These are phyloP conservation scores for Hyphopichia buzzinii DNA, from an alignment of 1,139 yeast genomes.

Conservation along the genomic window DNA sequence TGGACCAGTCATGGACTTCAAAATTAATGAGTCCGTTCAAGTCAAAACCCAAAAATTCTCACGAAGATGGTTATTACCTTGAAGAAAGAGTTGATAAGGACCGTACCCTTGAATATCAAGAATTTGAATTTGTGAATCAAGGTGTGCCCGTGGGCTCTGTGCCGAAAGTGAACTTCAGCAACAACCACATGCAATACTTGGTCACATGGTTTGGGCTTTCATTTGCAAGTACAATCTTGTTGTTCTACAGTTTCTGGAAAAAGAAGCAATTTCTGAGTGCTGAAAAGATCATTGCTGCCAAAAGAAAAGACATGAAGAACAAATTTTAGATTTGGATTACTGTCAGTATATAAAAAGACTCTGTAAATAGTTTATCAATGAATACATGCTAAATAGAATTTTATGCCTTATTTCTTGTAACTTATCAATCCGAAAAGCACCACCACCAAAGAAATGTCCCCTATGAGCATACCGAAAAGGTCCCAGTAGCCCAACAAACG, in stretches of 20 bases:
- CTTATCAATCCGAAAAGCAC: constrained; percentile 42
- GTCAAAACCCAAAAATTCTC: constrained; percentile 5
- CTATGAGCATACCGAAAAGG: constrained; percentile 34
- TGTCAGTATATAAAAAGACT: neutral
- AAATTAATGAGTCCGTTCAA: constrained; percentile 9
- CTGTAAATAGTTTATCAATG: neutral
- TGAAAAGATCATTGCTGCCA: constrained; percentile 41
- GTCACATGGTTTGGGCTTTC: constrained; percentile 94
- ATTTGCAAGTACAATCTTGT: constrained; percentile 63
- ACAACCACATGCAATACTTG: constrained; percentile 88
- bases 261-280: constrained; percentile 33
- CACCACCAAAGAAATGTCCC: constrained; percentile 38
- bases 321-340: constrained; percentile 12
- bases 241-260: constrained; percentile 39
- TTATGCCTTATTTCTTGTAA: constrained; percentile 6
- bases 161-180: constrained; percentile 76
- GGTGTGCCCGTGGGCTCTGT: constrained; percentile 90
- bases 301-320: constrained; percentile 36
- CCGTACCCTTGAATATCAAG: constrained; percentile 39
- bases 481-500: constrained; percentile 38
- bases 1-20: constrained; percentile 4
- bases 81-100: constrained; percentile 22
- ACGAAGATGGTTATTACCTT: constrained; percentile 17
- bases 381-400: neutral
- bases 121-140: constrained; percentile 56